phyloP scores from a whole-genome alignment of 78 protist species.

The Neovahlkampfia damariscottae region DNA sequence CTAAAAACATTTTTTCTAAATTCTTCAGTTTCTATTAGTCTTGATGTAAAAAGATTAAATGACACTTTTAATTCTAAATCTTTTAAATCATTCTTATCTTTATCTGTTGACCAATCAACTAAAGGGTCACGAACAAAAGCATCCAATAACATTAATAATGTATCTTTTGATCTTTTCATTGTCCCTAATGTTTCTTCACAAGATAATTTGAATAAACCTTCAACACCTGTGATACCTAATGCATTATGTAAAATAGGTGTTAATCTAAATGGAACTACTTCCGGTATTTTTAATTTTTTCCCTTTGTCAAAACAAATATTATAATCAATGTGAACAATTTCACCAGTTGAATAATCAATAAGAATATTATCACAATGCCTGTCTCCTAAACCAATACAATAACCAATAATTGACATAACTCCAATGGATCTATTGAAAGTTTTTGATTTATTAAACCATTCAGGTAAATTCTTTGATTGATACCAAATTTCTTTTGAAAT shows the following conservation, averaged over 20 bases:
- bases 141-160: slow-evolving; percentile 3
- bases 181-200: slow-evolving; percentile 9
- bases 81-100: not conserved
- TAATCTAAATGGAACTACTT: slow-evolving; percentile 74
- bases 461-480: slow-evolving; percentile 22
- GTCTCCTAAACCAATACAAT: slow-evolving; percentile 84
- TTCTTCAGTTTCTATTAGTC: slow-evolving; percentile 3
- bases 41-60: slow-evolving; percentile 3
- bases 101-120: slow-evolving; percentile 18
- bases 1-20: not conserved
- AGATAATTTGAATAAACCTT: slow-evolving; percentile 30
- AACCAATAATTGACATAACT: slow-evolving; percentile 87
- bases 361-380: slow-evolving; percentile 80
- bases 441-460: slow-evolving; percentile 35
- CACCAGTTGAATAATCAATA: slow-evolving; percentile 57
- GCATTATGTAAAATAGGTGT: slow-evolving; percentile 35
- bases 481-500: slow-evolving; percentile 43
- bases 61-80: slow-evolving; percentile 23
- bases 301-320: slow-evolving; percentile 75
- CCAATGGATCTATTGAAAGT: slow-evolving; percentile 57
- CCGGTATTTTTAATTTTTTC: slow-evolving; percentile 51
- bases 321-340: slow-evolving; percentile 72
- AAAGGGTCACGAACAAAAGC: slow-evolving; percentile 27
- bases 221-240: slow-evolving; percentile 17
- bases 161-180: slow-evolving; percentile 4